Conservation (phyloP, 768 basidiomycete species). For the Leccinum disarticulatum region DNA sequence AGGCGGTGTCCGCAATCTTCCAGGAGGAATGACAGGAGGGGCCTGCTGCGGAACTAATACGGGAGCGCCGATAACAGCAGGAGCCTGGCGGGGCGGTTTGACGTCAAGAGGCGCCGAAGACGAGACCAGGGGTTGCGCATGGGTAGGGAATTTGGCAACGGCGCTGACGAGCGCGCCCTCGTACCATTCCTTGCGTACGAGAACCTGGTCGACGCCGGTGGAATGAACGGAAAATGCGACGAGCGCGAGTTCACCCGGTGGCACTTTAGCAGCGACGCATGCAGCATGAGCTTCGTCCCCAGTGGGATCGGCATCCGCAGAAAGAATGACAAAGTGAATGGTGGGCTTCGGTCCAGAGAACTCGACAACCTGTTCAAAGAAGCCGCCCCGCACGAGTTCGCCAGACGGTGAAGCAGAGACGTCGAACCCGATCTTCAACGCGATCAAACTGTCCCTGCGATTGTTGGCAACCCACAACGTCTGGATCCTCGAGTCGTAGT, state of each 20-base stretch:
- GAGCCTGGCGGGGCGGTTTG: conserved; percentile 30
- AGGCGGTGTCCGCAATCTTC: conserved; percentile 63
- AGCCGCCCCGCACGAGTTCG: conserved; percentile 62
- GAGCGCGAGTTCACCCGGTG: conserved; percentile 73
- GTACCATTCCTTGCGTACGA: conserved; percentile 85
- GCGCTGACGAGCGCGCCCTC: conserved; percentile 49
- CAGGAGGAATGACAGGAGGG: conserved; percentile 32
- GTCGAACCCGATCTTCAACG: conserved; percentile 72
- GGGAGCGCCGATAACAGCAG: conserved; percentile 25
- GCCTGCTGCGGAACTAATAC: conserved; percentile 14
- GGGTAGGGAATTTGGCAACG: conserved; percentile 57
- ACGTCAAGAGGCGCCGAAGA: conserved; percentile 11
- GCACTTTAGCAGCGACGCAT: conserved; percentile 77
- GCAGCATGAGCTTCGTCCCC: conserved; percentile 84
- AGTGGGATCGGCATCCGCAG: conserved; percentile 78
- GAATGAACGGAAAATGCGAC: conserved; percentile 90
- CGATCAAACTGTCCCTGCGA: conserved; percentile 80
- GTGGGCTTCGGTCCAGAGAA: conserved; percentile 82
- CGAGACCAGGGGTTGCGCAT: conserved; percentile 35
- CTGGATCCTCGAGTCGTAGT: conserved; percentile 82
- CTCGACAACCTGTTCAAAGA: conserved; percentile 81
- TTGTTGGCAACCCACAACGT: conserved; percentile 88
- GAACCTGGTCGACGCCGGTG: conserved; percentile 84
- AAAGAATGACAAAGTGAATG: conserved; percentile 87
- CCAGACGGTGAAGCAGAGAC: conserved; percentile 51